Evolutionary conservation across 140 eudicot genomes (phyloP), one percentile per base, ranked within the genome.

Genomic region (Flaveria floridana): DNA sequence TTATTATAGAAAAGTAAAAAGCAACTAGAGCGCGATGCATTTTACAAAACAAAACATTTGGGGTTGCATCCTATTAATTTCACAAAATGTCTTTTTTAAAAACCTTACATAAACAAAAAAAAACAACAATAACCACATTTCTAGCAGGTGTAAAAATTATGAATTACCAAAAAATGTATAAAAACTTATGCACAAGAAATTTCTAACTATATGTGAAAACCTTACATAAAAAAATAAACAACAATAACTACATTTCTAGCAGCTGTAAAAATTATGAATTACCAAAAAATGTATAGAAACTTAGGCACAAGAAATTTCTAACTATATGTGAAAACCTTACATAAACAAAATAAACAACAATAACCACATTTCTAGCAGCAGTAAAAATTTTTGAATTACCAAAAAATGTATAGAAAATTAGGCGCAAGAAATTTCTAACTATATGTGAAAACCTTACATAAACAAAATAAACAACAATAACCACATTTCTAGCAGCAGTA

Each of bases 161-260:
- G 70, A 65, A 37, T 65, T 65, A 37, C 70, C 16, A 37, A 65
- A 65, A 8, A 65, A 30, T 0, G 47, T 65, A 62, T 62, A 37
- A 58, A 20, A 78, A 78, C 46, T 34, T 78, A 70, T 20, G 51
- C 67, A 71, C 16, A 79, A 68, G 59, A 34, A 2, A 52, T 39
- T 62, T 50, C 20, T 79, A 34, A 72, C 58, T 47, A 71, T 79
- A 65, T 53, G 7, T 57, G 74, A 23, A 23, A 23, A 23, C 25
- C 25, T 23, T 23, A 23, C 25, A 23, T 23, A 23, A 23, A 23
- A 23, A 23, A 23, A 23, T 34, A 5, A 34, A 34, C 7, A 34
- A 34, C 7, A 34, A 34, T 34, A 34, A 34, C 41, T 1, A 34
- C 41, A 34, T 34, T 34, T 34, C 7, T 34, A 34, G 41, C 42